Evolutionary conservation across 148 eudicot genomes (phyloP), one percentile per base, ranked within the genome.

Genomic region (Chenopodium suecicum): DNA sequence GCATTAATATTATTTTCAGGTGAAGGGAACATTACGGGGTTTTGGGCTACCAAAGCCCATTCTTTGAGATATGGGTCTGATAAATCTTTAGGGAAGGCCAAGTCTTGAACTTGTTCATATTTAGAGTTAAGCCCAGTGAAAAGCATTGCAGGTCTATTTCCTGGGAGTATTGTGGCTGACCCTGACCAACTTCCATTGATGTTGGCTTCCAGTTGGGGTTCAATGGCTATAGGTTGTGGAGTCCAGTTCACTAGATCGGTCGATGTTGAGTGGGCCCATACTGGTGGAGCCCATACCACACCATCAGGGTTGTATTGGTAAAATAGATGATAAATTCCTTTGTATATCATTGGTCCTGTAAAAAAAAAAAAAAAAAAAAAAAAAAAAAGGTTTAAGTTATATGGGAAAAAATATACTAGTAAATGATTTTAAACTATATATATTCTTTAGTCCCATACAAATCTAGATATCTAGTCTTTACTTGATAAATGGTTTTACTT

Each of bases 231-330:
- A 0, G 80, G 75, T 20, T 82, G 97, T 6, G 88, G 94, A 20
- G 73, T 76, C 98, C 98, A 94, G 78, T 94, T 91, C 14, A 94
- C 52, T 1, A 92, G 90, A 70, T 94, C 97, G 0, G n/a, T 70
- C 2, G 98, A 94, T 41, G 88, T 86, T 7, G 98, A 90, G 76
- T 94, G 97, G 11, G 85, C 98, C 97, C 97, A 94, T 11, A 85
- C 87, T 8, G 88, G 90, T 71, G 87, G 87, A 6, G 91, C 92
- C 90, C 92, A 90, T 0, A 52, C 75, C 31, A 86, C 79, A 11
- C 86, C 97, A 1, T 77, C 37, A 0, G 97, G 95, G 69, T 92
- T 91, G 88, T 89, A 92, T 70, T 94, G 97, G 74, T 94, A 94
- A 83, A 92, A 94, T 13, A 94, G 54, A 74, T 94, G 98, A 63